These are phyloP conservation scores for Cucumis hystrix DNA, from an alignment of 306 rosid genomes.

Conservation along the genomic window DNA sequence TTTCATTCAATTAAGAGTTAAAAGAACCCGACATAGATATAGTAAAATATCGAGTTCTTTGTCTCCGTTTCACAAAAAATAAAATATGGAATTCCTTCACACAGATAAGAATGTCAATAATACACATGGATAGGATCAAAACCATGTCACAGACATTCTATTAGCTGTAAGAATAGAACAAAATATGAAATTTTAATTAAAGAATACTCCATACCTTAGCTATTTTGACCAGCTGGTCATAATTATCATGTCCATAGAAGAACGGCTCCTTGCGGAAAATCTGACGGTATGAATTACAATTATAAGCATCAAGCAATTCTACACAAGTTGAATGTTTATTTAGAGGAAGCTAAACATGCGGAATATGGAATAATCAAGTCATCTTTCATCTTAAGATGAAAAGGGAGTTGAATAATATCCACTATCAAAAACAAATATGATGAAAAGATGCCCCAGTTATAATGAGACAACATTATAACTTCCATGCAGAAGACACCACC, in stretches of 20 bases:
- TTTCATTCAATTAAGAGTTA: not conserved
- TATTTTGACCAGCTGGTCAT: conserved; percentile 32
- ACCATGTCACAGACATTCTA: not conserved
- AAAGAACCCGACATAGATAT: not conserved
- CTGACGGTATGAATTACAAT: conserved; percentile 23
- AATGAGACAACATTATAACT: not conserved
- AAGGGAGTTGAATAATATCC: not conserved
- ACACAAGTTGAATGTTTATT: not conserved
- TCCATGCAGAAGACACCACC: not conserved
- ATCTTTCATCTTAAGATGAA: not conserved
- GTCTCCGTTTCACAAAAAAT: not conserved
- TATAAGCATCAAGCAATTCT: conserved; percentile 21
- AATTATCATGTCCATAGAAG: conserved; percentile 94
- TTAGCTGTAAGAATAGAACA: not conserved
- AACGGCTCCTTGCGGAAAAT: conserved; percentile 83
- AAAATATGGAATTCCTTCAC: not conserved
- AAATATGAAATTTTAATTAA: conserved; percentile 5
- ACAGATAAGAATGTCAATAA: not conserved
- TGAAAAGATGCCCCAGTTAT: not conserved
- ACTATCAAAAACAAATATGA: not conserved
- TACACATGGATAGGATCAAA: not conserved
- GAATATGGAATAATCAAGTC: not conserved
- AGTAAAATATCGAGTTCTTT: not conserved
- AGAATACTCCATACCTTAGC: conserved; percentile 19
- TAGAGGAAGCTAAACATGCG: not conserved